Evolutionary conservation across 306 rosid genomes (phyloP), one percentile per base, ranked within the genome.

Genomic region (Dryas alaskensis): DNA sequence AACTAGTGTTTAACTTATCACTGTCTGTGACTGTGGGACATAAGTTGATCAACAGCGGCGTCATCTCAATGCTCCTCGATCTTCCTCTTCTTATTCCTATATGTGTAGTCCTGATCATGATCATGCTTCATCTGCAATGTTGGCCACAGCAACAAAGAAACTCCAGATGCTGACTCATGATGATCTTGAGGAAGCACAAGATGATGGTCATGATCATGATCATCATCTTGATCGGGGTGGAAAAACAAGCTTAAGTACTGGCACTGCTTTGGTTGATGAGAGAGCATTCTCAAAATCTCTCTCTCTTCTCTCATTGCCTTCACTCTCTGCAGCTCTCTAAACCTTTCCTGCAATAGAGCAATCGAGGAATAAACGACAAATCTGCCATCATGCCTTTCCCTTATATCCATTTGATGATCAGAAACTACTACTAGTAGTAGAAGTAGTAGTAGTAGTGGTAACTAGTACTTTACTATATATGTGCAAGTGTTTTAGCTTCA

Each of bases 281-380:
- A 61, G 47, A 45, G 73, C 61, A 78, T 67, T 74, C 82, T 84
- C 69, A 76, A 65, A 27, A 86, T 83, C 88, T 87, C 93, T 73
- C 79, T 88, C 65, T 90, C 93, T 45, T 92, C 89, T 50, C 99
- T 92, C 93, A 92, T 89, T 73, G 89, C 90, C 78, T 90, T 95
- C 75, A 79, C 92, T 86, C 90, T 95, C 77, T 95, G 88, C 37
- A 95, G 62, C 72, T 90, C 84, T 67, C 90, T 84, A 60, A 95
- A 95, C 79, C 98, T 90, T 85, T 95, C 96, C 83, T 92, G 99
- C 57, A 95, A 78, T 51, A 95, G 80, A 73, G 90, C 89, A 81
- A 92, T 87, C 70, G 99, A 92, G 67, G 97, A 91, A 75, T 68
- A 82, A 78, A 77, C 49, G 17, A 62, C 78, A 39, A 60, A 73